Evolutionary conservation across 331 rosid species (phyloP).

Genomic region (Malus hybrid): DNA sequence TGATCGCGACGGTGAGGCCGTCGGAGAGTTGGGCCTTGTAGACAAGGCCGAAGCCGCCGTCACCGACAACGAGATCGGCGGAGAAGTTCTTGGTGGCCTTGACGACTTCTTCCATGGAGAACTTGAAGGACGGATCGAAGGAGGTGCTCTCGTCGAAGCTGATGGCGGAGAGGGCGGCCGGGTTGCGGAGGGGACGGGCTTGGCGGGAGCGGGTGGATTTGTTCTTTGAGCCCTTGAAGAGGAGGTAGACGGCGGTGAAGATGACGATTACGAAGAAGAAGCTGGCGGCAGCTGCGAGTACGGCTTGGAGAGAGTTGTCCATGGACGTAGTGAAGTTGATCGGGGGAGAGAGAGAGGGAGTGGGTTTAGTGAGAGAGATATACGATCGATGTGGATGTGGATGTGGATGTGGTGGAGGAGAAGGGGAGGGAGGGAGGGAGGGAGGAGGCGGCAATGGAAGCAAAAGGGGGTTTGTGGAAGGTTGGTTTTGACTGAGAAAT

Average conservation of each 20-base stretch:
- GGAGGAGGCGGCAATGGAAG: background rate
- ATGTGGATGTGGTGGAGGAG: background rate
- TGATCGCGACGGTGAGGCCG: constrained; percentile 67
- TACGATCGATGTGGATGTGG: background rate
- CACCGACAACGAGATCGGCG: constrained; percentile 63
- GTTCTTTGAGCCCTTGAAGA: constrained; percentile 13
- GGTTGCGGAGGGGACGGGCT: background rate
- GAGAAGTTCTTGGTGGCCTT: constrained; percentile 70
- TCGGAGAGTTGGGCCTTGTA: constrained; percentile 67
- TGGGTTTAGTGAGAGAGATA: background rate
- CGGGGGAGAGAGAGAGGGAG: background rate
- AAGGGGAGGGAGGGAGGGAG: background rate
- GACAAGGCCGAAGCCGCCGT: constrained; percentile 92
- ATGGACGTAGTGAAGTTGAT: constrained; percentile 1
- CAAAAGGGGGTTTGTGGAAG: background rate
- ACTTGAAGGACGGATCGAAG: constrained; percentile 47
- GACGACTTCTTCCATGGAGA: constrained; percentile 59
- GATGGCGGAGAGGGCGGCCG: constrained; percentile 8
- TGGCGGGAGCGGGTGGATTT: background rate
- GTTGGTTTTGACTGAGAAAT: background rate
- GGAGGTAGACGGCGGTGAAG: constrained; percentile 24
- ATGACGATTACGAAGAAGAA: constrained; percentile 40
- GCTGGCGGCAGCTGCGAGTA: constrained; percentile 42
- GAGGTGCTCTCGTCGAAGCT: constrained; percentile 51
- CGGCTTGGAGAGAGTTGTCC: background rate